Evolutionary conservation across 1,284 basidiomycete species (phyloP).

Genomic region (Peniophora sp.): DNA sequence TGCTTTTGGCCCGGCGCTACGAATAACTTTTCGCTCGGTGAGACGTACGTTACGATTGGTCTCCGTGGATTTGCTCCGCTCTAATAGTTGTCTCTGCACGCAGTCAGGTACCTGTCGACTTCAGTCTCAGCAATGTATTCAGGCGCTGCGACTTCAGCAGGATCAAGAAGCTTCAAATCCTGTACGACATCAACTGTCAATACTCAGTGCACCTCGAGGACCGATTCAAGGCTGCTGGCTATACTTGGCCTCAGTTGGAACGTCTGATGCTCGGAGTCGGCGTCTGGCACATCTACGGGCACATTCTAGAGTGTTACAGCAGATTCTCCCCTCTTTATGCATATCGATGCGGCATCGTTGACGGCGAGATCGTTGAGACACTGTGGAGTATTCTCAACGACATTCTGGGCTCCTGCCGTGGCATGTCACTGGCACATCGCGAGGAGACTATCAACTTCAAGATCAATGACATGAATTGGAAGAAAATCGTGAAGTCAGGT

Average conservation of each 20-base stretch:
- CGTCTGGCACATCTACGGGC: slow-evolving; percentile 4
- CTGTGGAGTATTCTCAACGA: slow-evolving; percentile 2
- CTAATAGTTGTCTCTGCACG: too few relatives aligned
- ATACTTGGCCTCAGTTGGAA: neutral
- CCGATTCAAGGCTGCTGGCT: neutral
- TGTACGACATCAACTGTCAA: neutral
- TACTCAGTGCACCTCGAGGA: neutral
- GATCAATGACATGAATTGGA: slow-evolving; percentile 5
- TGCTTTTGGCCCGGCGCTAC: neutral
- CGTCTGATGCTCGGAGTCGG: neutral
- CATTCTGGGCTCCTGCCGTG: neutral
- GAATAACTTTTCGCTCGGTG: too few relatives aligned
- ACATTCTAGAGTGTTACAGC: slow-evolving; percentile 1
- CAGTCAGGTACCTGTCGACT: neutral
- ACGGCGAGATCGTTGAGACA: slow-evolving; percentile 5
- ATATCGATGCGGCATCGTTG: slow-evolving; percentile 1
- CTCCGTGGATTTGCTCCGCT: too few relatives aligned
- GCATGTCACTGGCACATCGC: neutral
- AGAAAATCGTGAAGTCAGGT: slow-evolving; percentile 3
- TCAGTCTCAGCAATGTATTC: neutral
- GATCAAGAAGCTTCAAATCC: neutral
- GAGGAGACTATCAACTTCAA: slow-evolving; percentile 3
- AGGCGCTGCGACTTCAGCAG: neutral
- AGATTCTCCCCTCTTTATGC: slow-evolving; percentile 3
- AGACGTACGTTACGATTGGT: too few relatives aligned